These are phyloP conservation scores for Pseudogymnoascus sp. DNA, from an alignment of 2,329 filamentous ascomycete species.

Conservation along the genomic window DNA sequence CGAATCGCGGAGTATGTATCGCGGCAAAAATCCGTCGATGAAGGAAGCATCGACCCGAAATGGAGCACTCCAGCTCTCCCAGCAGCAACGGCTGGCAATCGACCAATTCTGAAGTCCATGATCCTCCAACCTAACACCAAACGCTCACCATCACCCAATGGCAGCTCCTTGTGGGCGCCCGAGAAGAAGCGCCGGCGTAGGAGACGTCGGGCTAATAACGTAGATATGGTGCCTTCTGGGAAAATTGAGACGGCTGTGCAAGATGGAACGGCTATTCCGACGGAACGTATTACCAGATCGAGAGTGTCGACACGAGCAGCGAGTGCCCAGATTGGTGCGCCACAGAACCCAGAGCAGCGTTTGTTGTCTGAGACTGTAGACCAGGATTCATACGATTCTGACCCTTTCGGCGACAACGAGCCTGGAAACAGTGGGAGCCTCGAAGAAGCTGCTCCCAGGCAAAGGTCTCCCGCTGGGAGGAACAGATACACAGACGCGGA, in stretches of 20 bases:
- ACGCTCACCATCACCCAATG: conserved; percentile 22
- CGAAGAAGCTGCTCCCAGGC: not conserved
- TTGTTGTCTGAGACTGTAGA: not conserved
- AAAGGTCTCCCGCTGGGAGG: not conserved
- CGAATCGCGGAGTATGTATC: conserved; percentile 25
- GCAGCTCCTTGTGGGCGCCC: conserved; percentile 27
- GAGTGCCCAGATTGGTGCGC: not conserved
- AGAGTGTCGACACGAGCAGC: not conserved
- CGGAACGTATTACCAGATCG: not conserved
- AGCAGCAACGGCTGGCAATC: conserved; percentile 11
- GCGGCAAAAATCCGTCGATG: conserved; percentile 17
- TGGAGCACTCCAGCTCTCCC: conserved; percentile 23
- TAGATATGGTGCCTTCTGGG: not conserved
- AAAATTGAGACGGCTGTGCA: conserved; percentile 5
- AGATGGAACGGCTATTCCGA: not conserved
- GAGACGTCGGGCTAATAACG: not conserved
- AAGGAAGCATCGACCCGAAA: conserved; percentile 21
- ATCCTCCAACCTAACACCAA: conserved; percentile 16
- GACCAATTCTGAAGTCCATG: conserved; percentile 17
- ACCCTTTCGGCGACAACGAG: not conserved
- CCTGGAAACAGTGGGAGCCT: no score
- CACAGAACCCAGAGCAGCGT: not conserved
- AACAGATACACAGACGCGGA: not conserved
- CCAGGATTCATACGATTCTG: not conserved
- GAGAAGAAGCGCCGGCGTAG: conserved; percentile 11